A percentile compares a stretch with the other conserved stretches of the same genome.
These are phyloP conservation scores for Boletus huronensis DNA, from an alignment of 768 basidiomycete genomes.

Conservation along the genomic window DNA sequence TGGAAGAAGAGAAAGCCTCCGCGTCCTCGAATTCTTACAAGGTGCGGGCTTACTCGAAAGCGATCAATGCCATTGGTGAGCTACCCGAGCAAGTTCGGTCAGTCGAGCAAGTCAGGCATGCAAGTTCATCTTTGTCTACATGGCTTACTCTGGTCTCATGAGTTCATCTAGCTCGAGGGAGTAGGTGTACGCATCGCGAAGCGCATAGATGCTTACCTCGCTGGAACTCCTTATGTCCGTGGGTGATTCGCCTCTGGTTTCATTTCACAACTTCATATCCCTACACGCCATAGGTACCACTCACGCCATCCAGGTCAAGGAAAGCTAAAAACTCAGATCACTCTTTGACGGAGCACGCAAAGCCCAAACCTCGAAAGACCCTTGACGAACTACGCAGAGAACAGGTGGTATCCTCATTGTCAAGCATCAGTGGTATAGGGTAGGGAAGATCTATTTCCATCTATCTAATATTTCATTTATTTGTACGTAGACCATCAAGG, in stretches of 20 bases:
- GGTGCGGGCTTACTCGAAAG: conserved; percentile 47
- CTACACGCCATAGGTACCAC: conserved; percentile 15
- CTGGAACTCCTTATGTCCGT: conserved; percentile 35
- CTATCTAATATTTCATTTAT: background rate
- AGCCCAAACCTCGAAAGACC: conserved; percentile 12
- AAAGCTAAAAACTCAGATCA: background rate
- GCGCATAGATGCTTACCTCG: conserved; percentile 44
- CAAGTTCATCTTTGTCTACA: conserved; percentile 10
- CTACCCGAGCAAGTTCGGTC: conserved; percentile 43
- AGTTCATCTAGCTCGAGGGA: conserved; percentile 27
- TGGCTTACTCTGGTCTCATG: conserved; percentile 6
- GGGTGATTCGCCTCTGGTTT: conserved; percentile 16
- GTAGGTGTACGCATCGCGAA: conserved; percentile 40
- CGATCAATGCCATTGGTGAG: conserved; percentile 41
- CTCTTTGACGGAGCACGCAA: conserved; percentile 4
- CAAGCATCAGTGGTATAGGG: conserved; percentile 48
- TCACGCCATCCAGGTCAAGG: conserved; percentile 3
- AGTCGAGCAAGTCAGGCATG: conserved; percentile 37
- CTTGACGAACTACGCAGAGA: conserved; percentile 27
- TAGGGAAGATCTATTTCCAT: conserved; percentile 24
- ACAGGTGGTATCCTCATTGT: conserved; percentile 33
- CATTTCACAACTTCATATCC: conserved; percentile 3
- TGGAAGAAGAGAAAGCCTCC: conserved; percentile 40
- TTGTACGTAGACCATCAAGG: conserved; percentile 13
- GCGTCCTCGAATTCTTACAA: conserved; percentile 43